phyloP scores from a whole-genome alignment of 805 yeast genomes.

The Candida corydali region DNA sequence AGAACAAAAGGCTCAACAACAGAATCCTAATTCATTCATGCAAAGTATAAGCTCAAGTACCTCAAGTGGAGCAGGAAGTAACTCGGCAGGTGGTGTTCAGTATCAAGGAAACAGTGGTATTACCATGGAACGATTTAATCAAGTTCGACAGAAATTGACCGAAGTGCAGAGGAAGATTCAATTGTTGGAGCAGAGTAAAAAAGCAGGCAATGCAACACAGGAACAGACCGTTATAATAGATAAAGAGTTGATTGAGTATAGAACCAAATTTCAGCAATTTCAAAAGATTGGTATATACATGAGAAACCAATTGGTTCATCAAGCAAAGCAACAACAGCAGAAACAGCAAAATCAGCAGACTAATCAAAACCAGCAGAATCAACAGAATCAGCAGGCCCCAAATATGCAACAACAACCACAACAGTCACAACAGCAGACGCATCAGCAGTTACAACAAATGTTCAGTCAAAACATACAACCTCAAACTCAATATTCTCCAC shows the following conservation, averaged over 20 bases:
- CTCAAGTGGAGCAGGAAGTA: conserved; percentile 7
- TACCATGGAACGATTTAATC: conserved; percentile 38
- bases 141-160: conserved; percentile 42
- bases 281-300: conserved; percentile 48
- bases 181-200: conserved; percentile 46
- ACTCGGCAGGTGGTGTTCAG: neutral
- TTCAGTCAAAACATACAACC: neutral
- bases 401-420: conserved; percentile 2
- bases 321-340: conserved; percentile 16
- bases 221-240: conserved; percentile 42
- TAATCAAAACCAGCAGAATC: conserved; percentile 4
- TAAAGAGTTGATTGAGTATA: conserved; percentile 47
- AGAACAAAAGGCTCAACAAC: conserved; percentile 7
- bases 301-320: conserved; percentile 37
- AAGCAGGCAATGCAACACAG: conserved; percentile 39
- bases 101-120: conserved; percentile 16
- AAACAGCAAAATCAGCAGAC: conserved; percentile 10
- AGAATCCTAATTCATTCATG: neutral
- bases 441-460: neutral
- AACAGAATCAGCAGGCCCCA: conserved; percentile 2
- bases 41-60: conserved; percentile 4
- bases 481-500: neutral
- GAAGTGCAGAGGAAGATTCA: conserved; percentile 49
- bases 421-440: neutral
- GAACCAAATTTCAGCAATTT: conserved; percentile 44